Percentiles rank a stretch among this genome's conserved stretches.
Evolutionary conservation across 2,329 filamentous ascomycete genomes (phyloP).

Genomic region (Hirsutella minnesotensis): DNA sequence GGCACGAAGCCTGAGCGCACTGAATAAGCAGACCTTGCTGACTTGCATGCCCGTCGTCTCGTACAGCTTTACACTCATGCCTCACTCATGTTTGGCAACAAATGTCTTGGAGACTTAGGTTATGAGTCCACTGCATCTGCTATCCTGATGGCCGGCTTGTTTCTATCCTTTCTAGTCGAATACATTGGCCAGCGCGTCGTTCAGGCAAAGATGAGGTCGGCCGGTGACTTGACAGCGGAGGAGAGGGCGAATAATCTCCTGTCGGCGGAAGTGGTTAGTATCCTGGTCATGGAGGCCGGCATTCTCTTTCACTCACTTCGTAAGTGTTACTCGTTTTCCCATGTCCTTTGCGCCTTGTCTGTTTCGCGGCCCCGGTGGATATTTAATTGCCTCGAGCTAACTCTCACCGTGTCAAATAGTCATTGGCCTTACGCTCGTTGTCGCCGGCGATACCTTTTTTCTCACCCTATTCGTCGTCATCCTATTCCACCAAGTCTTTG

Average conservation of each 20-base stretch:
- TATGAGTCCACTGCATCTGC: conserved; percentile 62
- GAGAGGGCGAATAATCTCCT: conserved; percentile 14
- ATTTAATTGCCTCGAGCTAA: background rate
- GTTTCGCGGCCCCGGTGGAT: background rate
- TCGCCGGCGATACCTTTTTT: conserved; percentile 44
- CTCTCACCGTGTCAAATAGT: conserved; percentile 23
- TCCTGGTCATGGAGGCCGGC: conserved; percentile 60
- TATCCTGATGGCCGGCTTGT: conserved; percentile 62
- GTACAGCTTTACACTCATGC: conserved; percentile 69
- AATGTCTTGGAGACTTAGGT: conserved; percentile 51
- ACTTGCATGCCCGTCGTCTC: background rate
- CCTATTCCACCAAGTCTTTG: conserved; percentile 69
- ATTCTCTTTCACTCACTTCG: conserved; percentile 64
- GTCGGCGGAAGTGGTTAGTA: conserved; percentile 41
- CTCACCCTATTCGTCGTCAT: conserved; percentile 53
- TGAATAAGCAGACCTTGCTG: no score
- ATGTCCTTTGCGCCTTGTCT: background rate
- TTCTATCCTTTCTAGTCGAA: conserved; percentile 62
- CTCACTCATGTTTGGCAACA: conserved; percentile 57
- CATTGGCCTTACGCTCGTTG: conserved; percentile 52
- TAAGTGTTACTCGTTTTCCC: conserved; percentile 22
- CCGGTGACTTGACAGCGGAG: conserved; percentile 11
- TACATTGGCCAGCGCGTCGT: conserved; percentile 52
- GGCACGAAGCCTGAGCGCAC: no score
- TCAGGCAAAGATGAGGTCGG: conserved; percentile 18